These are phyloP conservation scores for Rhododendron ferrugineum DNA, from an alignment of 148 eudicot genomes.

Conservation along the genomic window DNA sequence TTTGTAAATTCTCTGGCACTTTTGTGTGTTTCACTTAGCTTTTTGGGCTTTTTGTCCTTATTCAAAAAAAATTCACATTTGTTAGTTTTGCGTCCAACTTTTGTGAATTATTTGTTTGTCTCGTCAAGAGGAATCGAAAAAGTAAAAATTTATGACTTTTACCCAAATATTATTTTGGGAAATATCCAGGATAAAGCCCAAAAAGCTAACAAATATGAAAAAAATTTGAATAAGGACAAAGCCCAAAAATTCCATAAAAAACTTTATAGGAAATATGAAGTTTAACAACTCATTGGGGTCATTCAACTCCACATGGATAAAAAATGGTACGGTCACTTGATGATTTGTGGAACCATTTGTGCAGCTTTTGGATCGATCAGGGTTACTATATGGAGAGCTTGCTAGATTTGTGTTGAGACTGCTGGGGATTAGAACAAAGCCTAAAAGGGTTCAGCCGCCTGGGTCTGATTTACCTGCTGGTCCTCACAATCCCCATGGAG, in stretches of 20 bases:
- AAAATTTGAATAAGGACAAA: not conserved
- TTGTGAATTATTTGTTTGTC: no score
- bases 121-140: no score
- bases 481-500: constrained; percentile 38
- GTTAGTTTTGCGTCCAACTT: no score
- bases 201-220: not conserved
- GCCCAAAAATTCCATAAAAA: not conserved
- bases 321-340: not conserved
- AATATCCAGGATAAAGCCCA: not conserved
- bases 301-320: not conserved
- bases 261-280: not conserved
- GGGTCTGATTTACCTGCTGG: constrained; percentile 52
- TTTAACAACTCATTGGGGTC: not conserved
- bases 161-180: no score
- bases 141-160: no score
- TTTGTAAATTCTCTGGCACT: not conserved
- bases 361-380: constrained; percentile 89
- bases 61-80: not conserved
- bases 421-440: constrained; percentile 59
- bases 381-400: constrained; percentile 83
- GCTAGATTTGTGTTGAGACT: constrained; percentile 87
- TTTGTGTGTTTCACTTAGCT: not conserved
- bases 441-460: constrained; percentile 47
- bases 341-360: not conserved
- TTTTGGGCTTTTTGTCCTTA: no score